A percentile compares a stretch with the other conserved stretches of the same genome.
phyloP scores from a whole-genome alignment of 768 basidiomycete genomes.

The Trametes cubensis region DNA sequence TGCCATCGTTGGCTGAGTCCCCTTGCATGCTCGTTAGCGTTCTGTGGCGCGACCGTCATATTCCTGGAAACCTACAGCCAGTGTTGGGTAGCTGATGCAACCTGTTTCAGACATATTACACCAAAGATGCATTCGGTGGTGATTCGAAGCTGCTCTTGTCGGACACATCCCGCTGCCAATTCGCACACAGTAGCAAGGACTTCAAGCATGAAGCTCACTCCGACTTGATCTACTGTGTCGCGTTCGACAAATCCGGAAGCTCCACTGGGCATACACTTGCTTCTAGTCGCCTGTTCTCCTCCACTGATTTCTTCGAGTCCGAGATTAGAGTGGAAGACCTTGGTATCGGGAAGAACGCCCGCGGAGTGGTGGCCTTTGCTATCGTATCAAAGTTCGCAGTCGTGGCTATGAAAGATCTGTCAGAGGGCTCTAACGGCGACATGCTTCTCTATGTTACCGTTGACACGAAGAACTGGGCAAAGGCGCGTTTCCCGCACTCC shows the following conservation, averaged over 20 bases:
- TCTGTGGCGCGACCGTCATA: too few species aligned
- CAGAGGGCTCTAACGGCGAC: constrained; percentile 57
- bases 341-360: constrained; percentile 81
- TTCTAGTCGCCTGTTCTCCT: constrained; percentile 77
- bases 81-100: neutral
- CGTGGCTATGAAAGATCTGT: constrained; percentile 79
- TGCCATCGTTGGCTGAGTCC: too few species aligned
- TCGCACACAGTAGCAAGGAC: constrained; percentile 83
- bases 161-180: constrained; percentile 81
- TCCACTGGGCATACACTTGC: constrained; percentile 49
- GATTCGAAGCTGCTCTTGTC: constrained; percentile 58
- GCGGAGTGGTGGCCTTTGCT: constrained; percentile 90
- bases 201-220: constrained; percentile 77
- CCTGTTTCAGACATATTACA: constrained; percentile 77
- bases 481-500: constrained; percentile 91
- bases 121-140: constrained; percentile 78
- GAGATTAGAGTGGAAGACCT: constrained; percentile 77
- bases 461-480: constrained; percentile 83
- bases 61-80: neutral
- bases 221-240: constrained; percentile 89
- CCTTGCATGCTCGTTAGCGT: too few species aligned
- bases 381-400: constrained; percentile 93
- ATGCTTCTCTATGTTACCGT: constrained; percentile 87
- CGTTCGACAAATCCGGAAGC: constrained; percentile 64
- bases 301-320: constrained; percentile 78